phyloP scores from a whole-genome alignment of 2,329 filamentous ascomycete species.

The Botrytis squamosa region DNA sequence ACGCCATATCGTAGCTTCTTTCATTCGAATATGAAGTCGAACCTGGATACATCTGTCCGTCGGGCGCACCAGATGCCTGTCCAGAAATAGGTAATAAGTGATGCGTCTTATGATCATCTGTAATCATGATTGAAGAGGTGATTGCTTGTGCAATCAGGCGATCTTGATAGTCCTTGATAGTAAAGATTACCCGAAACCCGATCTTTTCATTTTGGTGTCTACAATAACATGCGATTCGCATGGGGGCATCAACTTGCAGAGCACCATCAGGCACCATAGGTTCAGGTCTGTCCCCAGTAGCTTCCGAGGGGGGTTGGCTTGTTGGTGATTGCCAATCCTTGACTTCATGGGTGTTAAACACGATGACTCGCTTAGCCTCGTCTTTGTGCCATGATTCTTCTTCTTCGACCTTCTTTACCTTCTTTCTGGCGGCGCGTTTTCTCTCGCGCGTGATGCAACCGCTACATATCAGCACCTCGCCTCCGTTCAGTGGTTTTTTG shows the following conservation, averaged over 20 bases:
- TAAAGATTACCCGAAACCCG: constrained; percentile 92
- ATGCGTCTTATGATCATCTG: constrained; percentile 94
- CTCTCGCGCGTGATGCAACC: constrained; percentile 91
- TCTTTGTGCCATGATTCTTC: constrained; percentile 83
- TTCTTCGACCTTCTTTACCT: constrained; percentile 88
- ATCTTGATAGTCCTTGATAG: constrained; percentile 77
- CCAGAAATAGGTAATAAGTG: constrained; percentile 42
- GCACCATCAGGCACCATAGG: constrained; percentile 55
- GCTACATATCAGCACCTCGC: constrained; percentile 86
- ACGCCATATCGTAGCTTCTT: constrained; percentile 33
- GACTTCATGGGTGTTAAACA: constrained; percentile 87
- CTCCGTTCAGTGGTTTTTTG: constrained; percentile 77
- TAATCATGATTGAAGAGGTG: constrained; percentile 90
- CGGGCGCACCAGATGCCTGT: constrained; percentile 35
- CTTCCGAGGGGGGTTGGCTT: constrained; percentile 49
- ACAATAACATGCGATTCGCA: constrained; percentile 97
- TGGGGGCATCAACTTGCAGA: constrained; percentile 79
- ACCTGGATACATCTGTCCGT: constrained; percentile 43
- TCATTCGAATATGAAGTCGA: constrained; percentile 44
- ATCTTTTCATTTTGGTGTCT: constrained; percentile 91
- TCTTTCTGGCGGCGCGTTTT: constrained; percentile 88
- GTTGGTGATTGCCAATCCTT: constrained; percentile 75
- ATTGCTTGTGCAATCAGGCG: constrained; percentile 80
- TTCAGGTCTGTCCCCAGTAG: constrained; percentile 46
- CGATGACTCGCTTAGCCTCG: constrained; percentile 77